These are phyloP conservation scores for Botrytis byssoidea DNA, from an alignment of 2,329 filamentous ascomycete genomes.

Conservation along the genomic window DNA sequence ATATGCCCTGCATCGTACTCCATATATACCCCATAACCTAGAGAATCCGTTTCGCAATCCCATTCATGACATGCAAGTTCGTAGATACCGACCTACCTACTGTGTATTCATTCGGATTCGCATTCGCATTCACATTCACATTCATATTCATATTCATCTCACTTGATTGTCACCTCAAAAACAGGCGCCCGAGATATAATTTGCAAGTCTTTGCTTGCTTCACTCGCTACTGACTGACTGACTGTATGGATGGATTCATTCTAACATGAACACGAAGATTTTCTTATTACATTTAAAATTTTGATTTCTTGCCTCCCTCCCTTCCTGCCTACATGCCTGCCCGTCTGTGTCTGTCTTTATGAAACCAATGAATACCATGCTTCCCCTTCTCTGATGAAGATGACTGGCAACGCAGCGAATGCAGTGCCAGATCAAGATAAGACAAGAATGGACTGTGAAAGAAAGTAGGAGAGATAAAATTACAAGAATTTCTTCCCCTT, in stretches of 20 bases:
- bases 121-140: not conserved
- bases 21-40: not conserved
- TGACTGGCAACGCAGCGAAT: not conserved
- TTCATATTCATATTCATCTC: not conserved
- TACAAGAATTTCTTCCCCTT: constrained; percentile 12
- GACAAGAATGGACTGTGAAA: not conserved
- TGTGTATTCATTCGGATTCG: not conserved
- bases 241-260: not conserved
- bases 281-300: constrained; percentile 14
- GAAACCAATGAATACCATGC: constrained; percentile 1
- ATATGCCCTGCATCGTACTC: constrained; percentile 12
- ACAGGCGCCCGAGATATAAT: not conserved
- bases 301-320: constrained; percentile 6
- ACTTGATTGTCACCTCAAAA: not conserved
- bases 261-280: not conserved
- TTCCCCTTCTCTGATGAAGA: not conserved
- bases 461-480: constrained; percentile 18
- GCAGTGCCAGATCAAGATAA: constrained; percentile 8
- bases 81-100: not conserved
- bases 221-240: not conserved
- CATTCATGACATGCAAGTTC: not conserved
- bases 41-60: not conserved
- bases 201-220: not conserved
- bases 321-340: not conserved
- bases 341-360: not conserved